phyloP scores from a whole-genome alignment of 768 basidiomycete genomes.

The Exidia glandulosa region DNA sequence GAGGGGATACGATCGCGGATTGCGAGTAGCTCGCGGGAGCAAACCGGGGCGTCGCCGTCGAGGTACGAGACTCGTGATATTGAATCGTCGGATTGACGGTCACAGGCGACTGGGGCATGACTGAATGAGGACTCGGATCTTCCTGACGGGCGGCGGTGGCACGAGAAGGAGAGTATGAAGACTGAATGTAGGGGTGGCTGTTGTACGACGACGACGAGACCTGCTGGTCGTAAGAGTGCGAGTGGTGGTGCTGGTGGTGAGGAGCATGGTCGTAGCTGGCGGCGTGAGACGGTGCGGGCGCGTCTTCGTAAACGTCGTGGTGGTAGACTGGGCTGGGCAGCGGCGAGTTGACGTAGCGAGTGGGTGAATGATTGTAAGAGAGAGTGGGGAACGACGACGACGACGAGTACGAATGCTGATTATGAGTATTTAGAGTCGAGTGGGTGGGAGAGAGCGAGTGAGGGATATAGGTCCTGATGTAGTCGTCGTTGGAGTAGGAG shows the following conservation, averaged over 20 bases:
- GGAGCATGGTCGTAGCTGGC: too few relatives aligned
- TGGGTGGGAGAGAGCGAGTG: background rate
- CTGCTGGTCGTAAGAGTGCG: background rate
- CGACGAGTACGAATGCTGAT: background rate
- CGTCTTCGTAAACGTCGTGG: background rate
- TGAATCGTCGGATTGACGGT: background rate
- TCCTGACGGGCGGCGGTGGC: background rate
- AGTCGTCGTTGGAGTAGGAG: background rate
- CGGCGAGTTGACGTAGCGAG: background rate
- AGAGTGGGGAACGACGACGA: background rate
- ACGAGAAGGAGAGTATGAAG: background rate
- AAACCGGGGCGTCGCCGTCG: background rate
- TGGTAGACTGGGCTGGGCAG: background rate
- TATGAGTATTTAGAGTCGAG: too few relatives aligned
- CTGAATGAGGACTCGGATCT: background rate
- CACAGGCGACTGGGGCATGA: background rate
- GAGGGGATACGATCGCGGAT: background rate
- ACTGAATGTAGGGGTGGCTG: background rate
- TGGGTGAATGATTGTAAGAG: background rate
- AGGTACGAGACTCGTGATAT: background rate
- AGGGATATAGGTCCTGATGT: background rate
- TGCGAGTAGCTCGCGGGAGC: background rate
- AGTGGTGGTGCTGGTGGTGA: background rate
- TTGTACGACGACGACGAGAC: background rate
- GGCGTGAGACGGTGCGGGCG: background rate